Base-by-base conservation (phyloP, 176 grass and related monocot species). In the Hordeum vulgare region DNA sequence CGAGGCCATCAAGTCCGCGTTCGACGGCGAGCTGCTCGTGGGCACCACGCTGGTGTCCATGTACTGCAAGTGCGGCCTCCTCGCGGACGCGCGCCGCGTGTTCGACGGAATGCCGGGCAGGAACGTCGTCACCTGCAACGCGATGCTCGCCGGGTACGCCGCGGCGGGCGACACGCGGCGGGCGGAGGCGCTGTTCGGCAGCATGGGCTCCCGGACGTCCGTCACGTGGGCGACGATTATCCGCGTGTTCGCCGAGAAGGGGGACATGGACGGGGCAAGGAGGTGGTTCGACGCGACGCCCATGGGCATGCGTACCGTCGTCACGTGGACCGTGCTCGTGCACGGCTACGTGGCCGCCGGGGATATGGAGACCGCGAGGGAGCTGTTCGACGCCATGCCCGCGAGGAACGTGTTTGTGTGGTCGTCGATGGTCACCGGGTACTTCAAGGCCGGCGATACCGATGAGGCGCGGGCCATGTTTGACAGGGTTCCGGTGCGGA, bases 361-460 rank as follows among this genome's bases (percentile, higher is more conserved):
- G 11, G 89, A 89, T 1, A 91, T 89, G 87, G 81, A 87, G 45
- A 25, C 61, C 2, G 92, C 92, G 13, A 85, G 84, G 74, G 78
- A 89, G 59, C 7, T 94, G 81, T 94, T 94, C n/a, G 78, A 91
- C 23, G 39, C 28, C 26, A 94, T 94, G 92, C 89, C 87, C 0
- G 35, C 21, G 7, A 77, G 86, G 84, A 94, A 89, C 54, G 85
- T 57, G 21, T 94, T 91, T 9, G 92, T 85, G 15, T 94, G 84
- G 92, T 89, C 92, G 18, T 91, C 85, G 11, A 85, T 94, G 89
- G 80, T 94, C 87, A 87, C 84, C 1, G 90, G 90, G 1, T 93
- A 93, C 87, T 96, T 91, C 71, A 93, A 89, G 68, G 85, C 72
- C 14, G 94, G 88, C 8, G 12, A 83, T 21, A 31, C 45, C 0